phyloP scores from a whole-genome alignment of 495 filamentous ascomycete species.

The Tetracladium marchalianum region DNA sequence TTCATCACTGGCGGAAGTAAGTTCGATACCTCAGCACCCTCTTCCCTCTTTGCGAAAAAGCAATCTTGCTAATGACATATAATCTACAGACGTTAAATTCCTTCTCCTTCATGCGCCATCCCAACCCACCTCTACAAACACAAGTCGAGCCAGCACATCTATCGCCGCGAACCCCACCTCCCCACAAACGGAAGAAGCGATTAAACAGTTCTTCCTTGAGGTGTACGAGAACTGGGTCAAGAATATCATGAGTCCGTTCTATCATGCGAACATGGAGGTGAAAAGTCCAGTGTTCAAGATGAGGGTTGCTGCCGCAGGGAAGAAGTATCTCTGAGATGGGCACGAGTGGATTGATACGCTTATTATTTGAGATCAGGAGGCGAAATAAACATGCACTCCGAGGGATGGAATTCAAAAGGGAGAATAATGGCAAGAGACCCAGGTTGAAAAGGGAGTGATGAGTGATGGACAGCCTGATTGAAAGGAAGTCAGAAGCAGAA shows the following conservation, averaged over 20 bases:
- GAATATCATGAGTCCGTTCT: slow-evolving; percentile 96
- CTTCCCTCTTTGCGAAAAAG: not conserved
- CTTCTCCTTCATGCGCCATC: slow-evolving; percentile 77
- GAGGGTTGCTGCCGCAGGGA: slow-evolving; percentile 75
- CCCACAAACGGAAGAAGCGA: slow-evolving; percentile 86
- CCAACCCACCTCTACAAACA: slow-evolving; percentile 25
- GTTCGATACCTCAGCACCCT: slow-evolving; percentile 1
- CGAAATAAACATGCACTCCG: too few species aligned
- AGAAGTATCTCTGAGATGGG: slow-evolving; percentile 67
- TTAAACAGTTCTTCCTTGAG: slow-evolving; percentile 85
- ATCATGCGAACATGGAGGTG: slow-evolving; percentile 69
- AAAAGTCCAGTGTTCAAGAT: slow-evolving; percentile 74
- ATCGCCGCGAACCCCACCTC: slow-evolving; percentile 74
- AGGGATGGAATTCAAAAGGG: too few species aligned
- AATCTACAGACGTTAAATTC: slow-evolving; percentile 55
- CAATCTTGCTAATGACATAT: not conserved
- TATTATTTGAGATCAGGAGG: too few species aligned
- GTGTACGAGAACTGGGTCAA: slow-evolving; percentile 94
- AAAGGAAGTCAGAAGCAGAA: too few species aligned
- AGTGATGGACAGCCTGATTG: too few species aligned
- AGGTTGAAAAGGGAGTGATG: too few species aligned
- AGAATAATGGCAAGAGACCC: too few species aligned
- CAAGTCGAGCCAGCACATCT: slow-evolving; percentile 47
- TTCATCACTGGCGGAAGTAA: slow-evolving; percentile 72
- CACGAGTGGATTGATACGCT: not conserved